A percentile compares a stretch with the other conserved stretches of the same genome.
These are phyloP conservation scores for Fusarium ramigenum DNA, from an alignment of 2,329 filamentous ascomycete genomes.

Conservation along the genomic window DNA sequence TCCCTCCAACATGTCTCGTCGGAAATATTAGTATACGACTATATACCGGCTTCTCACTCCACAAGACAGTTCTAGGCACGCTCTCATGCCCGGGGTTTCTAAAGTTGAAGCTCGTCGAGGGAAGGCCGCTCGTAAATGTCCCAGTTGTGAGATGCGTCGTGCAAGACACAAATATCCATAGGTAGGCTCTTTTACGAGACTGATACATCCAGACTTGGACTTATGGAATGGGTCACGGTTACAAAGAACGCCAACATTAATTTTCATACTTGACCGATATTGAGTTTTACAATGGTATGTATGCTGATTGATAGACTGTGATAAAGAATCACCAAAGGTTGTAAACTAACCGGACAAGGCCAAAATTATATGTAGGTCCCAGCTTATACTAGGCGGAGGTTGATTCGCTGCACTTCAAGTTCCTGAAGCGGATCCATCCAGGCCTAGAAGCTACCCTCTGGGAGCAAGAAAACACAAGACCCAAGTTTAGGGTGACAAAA, in stretches of 20 bases:
- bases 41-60: conserved; percentile 26
- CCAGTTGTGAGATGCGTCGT: neutral
- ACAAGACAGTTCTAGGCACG: conserved; percentile 16
- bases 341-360: neutral
- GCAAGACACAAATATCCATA: neutral
- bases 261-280: neutral
- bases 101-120: conserved; percentile 7
- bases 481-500: no score
- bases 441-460: neutral
- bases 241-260: neutral
- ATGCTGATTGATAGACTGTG: neutral
- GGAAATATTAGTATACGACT: conserved; percentile 29
- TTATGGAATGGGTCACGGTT: neutral
- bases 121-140: neutral
- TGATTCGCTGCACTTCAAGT: conserved; percentile 5
- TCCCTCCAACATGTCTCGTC: conserved; percentile 25
- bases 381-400: conserved; percentile 9
- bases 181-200: neutral
- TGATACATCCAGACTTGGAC: neutral
- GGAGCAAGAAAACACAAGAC: no score
- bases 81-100: neutral
- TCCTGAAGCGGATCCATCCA: conserved; percentile 23
- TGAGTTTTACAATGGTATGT: conserved; percentile 3
- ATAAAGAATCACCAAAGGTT: neutral
- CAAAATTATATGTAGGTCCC: neutral